A percentile compares a stretch with the other conserved stretches of the same genome.
Conservation (phyloP, 306 rosid species). For the Dryas octopetala region DNA sequence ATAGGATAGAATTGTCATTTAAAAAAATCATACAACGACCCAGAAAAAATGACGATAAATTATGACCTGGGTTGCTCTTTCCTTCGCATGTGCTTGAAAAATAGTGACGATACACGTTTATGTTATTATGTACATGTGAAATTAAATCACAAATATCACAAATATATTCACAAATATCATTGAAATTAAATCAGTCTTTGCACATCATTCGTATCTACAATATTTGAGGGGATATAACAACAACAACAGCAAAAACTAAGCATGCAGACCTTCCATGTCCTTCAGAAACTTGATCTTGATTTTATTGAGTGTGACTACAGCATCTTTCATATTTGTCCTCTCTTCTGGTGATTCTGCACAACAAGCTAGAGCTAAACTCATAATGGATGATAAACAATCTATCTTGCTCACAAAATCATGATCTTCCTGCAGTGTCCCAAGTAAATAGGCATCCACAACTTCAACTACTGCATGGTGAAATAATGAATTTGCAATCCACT, state of each 20-base stretch:
- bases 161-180: neutral
- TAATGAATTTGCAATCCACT: conserved; percentile 24
- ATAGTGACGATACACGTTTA: too few relatives aligned
- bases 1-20: too few relatives aligned
- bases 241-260: neutral
- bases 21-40: too few relatives aligned
- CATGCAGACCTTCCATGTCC: neutral
- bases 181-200: neutral
- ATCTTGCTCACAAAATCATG: neutral
- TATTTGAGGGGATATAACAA: neutral
- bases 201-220: neutral
- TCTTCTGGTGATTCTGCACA: conserved; percentile 12
- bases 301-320: neutral
- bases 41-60: too few relatives aligned
- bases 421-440: neutral
- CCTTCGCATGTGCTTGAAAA: too few relatives aligned
- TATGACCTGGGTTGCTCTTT: too few relatives aligned
- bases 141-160: too few relatives aligned
- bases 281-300: conserved; percentile 12
- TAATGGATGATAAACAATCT: conserved; percentile 9
- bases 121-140: too few relatives aligned
- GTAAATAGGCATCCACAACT: conserved; percentile 8
- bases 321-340: neutral
- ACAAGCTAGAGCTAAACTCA: conserved; percentile 18
- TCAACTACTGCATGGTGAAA: neutral